phyloP scores from a whole-genome alignment of 2,329 filamentous ascomycete genomes.

The Xenosphaeropsis pyriputrescens region DNA sequence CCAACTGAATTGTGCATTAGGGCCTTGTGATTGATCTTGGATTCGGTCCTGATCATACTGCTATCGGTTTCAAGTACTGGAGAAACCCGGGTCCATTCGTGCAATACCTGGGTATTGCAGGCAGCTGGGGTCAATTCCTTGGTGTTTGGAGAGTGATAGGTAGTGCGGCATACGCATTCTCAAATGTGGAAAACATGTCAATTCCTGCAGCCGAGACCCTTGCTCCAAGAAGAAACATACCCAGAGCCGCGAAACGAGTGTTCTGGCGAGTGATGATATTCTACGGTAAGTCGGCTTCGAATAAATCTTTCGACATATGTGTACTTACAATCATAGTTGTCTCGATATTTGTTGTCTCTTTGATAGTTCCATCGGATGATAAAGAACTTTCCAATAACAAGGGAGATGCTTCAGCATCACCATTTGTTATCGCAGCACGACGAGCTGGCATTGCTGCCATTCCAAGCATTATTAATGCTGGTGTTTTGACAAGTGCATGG shows the following conservation, averaged over 20 bases:
- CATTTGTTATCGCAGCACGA: slow-evolving; percentile 59
- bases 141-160: slow-evolving; percentile 48
- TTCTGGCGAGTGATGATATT: slow-evolving; percentile 67
- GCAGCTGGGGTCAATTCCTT: slow-evolving; percentile 40
- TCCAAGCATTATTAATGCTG: slow-evolving; percentile 60
- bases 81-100: slow-evolving; percentile 55
- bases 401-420: slow-evolving; percentile 32
- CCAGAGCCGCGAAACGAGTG: slow-evolving; percentile 62
- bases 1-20: neutral
- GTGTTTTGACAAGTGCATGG: slow-evolving; percentile 59
- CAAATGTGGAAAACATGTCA: slow-evolving; percentile 27
- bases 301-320: slow-evolving; percentile 54
- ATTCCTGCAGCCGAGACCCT: slow-evolving; percentile 47
- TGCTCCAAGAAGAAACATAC: slow-evolving; percentile 53
- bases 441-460: slow-evolving; percentile 53
- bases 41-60: slow-evolving; percentile 58
- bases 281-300: slow-evolving; percentile 44
- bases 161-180: slow-evolving; percentile 31
- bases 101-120: slow-evolving; percentile 42
- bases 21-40: slow-evolving; percentile 77
- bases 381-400: slow-evolving; percentile 37
- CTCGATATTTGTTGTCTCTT: too few relatives aligned
- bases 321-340: slow-evolving; percentile 27
- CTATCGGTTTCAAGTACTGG: slow-evolving; percentile 61
- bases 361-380: slow-evolving; percentile 35